Conservation (phyloP, 2,329 filamentous ascomycete species). For the Periconia digitata region DNA sequence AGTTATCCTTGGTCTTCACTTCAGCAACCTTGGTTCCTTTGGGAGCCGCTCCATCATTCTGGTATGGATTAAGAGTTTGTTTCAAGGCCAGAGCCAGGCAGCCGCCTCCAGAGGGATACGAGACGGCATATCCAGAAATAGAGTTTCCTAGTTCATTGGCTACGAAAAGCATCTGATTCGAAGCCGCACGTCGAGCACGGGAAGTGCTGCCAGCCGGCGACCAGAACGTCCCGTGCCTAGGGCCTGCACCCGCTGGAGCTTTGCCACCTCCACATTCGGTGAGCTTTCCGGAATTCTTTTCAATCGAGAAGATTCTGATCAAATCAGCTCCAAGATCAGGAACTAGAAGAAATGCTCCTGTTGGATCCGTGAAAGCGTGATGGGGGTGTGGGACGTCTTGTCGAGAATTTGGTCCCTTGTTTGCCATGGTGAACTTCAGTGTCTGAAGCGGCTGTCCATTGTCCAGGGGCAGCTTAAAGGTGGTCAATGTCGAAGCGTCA, state of each 20-base stretch:
- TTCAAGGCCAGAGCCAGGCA: slow-evolving; percentile 34
- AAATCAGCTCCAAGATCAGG: slow-evolving; percentile 59
- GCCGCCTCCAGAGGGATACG: slow-evolving; percentile 24
- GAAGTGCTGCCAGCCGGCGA: slow-evolving; percentile 18
- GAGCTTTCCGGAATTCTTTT: slow-evolving; percentile 48
- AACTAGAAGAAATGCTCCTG: slow-evolving; percentile 52
- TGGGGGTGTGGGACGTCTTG: slow-evolving; percentile 61
- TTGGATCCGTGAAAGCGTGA: slow-evolving; percentile 53
- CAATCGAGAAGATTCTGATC: slow-evolving; percentile 57
- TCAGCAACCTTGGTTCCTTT: slow-evolving; percentile 36
- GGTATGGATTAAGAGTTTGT: slow-evolving; percentile 37
- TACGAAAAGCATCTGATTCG: slow-evolving; percentile 27
- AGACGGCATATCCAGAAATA: slow-evolving; percentile 32
- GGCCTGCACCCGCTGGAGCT: slow-evolving; percentile 52
- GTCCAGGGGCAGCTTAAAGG: slow-evolving; percentile 38
- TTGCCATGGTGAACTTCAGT: slow-evolving; percentile 31
- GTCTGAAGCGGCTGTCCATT: slow-evolving; percentile 29
- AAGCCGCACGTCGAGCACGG: slow-evolving; percentile 20
- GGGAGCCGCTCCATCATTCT: slow-evolving; percentile 29
- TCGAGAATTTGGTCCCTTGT: slow-evolving; percentile 49
- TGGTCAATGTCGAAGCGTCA: slow-evolving; percentile 34
- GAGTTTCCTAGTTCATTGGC: slow-evolving; percentile 39
- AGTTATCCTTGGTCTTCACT: slow-evolving; percentile 35
- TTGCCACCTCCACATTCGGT: slow-evolving; percentile 49
- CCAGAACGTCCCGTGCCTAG: slow-evolving; percentile 58